Evolutionary conservation across 208 protist genomes (phyloP), one percentile per base, ranked within the genome.

Genomic region (Trypanosoma avium): DNA sequence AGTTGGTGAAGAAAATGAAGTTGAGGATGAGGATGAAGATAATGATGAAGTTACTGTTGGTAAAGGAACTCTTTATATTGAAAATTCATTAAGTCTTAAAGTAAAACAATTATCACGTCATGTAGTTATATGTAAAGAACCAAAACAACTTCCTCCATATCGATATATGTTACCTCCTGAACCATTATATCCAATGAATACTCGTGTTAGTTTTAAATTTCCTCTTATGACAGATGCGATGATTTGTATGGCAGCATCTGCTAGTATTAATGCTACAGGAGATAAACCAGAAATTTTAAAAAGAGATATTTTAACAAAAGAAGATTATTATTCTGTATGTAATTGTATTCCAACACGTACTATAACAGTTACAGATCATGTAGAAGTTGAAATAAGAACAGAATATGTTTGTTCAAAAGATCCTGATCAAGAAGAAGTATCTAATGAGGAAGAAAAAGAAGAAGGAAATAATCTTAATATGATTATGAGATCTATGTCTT

Each of bases 161-260:
- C 71, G 70, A 19, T 88, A 82, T 54, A 79, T 88, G 38, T 61
- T 95, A 0, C 89, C 89, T 1, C 89, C 89, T 0, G 89, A 95
- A 73, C 89, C 89, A 26, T 40, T 91, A 22, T 91, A 95, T 61
- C 46, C 81, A n/a, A 58, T 66, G 0, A 81, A 77, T 33, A 76
- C 81, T 43, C 76, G 79, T n/a, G 56, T 65, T 48, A 77, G 79
- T 45, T 79, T 82, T 15, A 73, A 57, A 1, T 81, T 92, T 62
- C 75, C 82, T 52, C 46, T 86, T 17, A 86, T 91, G 67, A 73
- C 46, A 3, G 88, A 94, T 45, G 84, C 84, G n/a, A 60, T 94
- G 52, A 21, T 90, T 19, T 82, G 82, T 24, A 63, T 94, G 59
- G 69, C 82, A 1, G 74, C 84, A 0, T 73, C 69, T n/a, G 76